Base-by-base conservation (phyloP, 2,329 filamentous ascomycete species). In the Keithomyces neogunnii region DNA sequence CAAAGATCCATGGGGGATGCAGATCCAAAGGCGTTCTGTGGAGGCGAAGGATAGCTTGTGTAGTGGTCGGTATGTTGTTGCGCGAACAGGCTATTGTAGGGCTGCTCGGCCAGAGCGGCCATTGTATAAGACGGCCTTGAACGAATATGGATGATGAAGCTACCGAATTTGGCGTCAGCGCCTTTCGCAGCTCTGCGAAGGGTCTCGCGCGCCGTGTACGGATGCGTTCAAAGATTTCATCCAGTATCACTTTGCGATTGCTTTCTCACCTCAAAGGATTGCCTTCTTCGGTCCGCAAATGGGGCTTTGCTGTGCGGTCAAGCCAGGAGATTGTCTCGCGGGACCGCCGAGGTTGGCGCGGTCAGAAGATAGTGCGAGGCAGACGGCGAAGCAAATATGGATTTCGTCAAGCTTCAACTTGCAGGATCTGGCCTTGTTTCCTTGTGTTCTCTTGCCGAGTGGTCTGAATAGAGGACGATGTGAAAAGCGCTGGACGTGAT, bases 1-100 rank as follows among this genome's bases (percentile, higher is more conserved):
- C 66, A 67, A 62, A 80, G 66, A 51, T 77, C 73, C 63, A 80
- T 72, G 44, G 68, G 62, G 5, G 69, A 66, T 11, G 70, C 63
- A 30, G 69, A 68, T 57, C 67, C 71, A 59, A 71, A 66, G 39
- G 64, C 56, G 58, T 58, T 54, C 31, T 71, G 72, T 10, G 69
- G 65, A 11, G 72, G 66, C 42, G 77, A 72, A 46, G 74, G 69
- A 62, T 77, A 78, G 53, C 73, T 71, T 44, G 58, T 62, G 62
- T 69, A 73, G 55, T 75, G 70, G 54, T 70, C 65, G 46, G 60
- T 56, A 45, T 69, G 66, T 53, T 62, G 60, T 50, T 59, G 57
- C 55, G 45, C 8, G 35, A 48, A 45, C 48, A 51, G 39, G 40
- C 45, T 35, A 26, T 29, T 36, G 30, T 48, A 48, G 11, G 51